Evolutionary conservation across 2,329 filamentous ascomycete genomes (phyloP).

Genomic region (Botrytis byssoidea): DNA sequence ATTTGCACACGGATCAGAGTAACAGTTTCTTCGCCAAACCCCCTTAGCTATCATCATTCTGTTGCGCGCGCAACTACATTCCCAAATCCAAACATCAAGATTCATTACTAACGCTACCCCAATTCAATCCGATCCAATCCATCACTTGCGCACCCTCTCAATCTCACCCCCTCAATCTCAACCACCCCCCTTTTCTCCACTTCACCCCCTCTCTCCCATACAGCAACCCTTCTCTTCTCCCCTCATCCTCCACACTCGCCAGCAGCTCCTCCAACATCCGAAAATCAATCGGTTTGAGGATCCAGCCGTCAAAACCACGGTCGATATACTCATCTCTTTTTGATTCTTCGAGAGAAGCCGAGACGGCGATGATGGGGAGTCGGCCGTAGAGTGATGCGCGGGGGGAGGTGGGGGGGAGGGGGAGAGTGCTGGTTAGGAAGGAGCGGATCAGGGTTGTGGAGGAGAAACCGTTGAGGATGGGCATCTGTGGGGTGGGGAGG

Average conservation of each 20-base stretch:
- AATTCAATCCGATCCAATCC: not conserved
- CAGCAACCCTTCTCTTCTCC: constrained; percentile 57
- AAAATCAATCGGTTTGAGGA: constrained; percentile 85
- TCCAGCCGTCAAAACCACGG: constrained; percentile 86
- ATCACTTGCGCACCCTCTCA: constrained; percentile 49
- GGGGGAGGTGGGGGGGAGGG: constrained; percentile 36
- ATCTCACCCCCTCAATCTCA: constrained; percentile 41
- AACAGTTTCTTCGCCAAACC: not conserved
- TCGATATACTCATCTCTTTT: constrained; percentile 68
- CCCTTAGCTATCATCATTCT: not conserved
- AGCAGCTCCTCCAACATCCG: constrained; percentile 68
- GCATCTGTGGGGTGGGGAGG: constrained; percentile 63
- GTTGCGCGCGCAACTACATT: not conserved
- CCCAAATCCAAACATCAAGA: not conserved
- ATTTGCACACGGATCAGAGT: not conserved
- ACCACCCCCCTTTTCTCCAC: constrained; percentile 90
- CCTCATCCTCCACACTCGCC: constrained; percentile 62
- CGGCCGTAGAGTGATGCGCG: constrained; percentile 58
- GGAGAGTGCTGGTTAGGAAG: constrained; percentile 43
- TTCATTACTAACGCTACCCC: not conserved
- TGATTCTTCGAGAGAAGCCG: constrained; percentile 66
- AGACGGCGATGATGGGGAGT: constrained; percentile 82
- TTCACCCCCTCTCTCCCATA: constrained; percentile 60
- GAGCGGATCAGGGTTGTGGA: constrained; percentile 82
- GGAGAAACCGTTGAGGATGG: constrained; percentile 79